A percentile compares a stretch with the other conserved stretches of the same genome.
These are phyloP conservation scores for Casuarina equisetifolia DNA, from an alignment of 306 rosid genomes.

Conservation along the genomic window DNA sequence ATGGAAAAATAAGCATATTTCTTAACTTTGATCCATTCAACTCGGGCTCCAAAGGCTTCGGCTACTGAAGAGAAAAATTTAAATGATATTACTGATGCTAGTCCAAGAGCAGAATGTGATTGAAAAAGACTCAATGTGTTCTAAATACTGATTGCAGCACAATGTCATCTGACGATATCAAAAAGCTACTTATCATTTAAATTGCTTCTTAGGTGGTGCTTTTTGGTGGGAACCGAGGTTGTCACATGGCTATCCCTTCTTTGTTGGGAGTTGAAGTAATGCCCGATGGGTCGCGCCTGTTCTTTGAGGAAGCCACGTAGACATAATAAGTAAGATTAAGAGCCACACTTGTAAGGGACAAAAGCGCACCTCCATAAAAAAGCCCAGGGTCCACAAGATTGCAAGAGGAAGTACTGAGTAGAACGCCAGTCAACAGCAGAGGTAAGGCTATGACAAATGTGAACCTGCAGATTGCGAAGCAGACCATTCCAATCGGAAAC, in stretches of 20 bases:
- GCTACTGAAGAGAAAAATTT: background rate
- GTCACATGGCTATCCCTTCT: constrained; percentile 82
- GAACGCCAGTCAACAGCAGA: constrained; percentile 60
- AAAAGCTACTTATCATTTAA: constrained; percentile 45
- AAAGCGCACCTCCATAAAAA: constrained; percentile 59
- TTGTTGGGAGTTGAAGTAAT: constrained; percentile 43
- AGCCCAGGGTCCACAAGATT: constrained; percentile 79
- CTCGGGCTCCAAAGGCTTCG: background rate
- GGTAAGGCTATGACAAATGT: constrained; percentile 44
- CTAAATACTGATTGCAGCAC: background rate
- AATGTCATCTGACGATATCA: background rate
- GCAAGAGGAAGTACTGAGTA: constrained; percentile 65
- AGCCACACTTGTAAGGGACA: constrained; percentile 55
- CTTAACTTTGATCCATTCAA: background rate
- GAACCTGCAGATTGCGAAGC: constrained; percentile 35
- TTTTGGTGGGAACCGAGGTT: constrained; percentile 69
- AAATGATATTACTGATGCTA: background rate
- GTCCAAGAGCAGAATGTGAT: background rate
- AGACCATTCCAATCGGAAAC: background rate
- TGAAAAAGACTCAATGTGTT: background rate
- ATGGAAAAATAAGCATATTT: background rate
- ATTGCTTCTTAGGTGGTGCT: constrained; percentile 60
- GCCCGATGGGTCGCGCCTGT: constrained; percentile 27
- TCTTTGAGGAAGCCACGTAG: constrained; percentile 44
- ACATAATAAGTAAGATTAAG: constrained; percentile 67